phyloP scores from a whole-genome alignment of 1,284 basidiomycete genomes.

The Leccinum huronense region DNA sequence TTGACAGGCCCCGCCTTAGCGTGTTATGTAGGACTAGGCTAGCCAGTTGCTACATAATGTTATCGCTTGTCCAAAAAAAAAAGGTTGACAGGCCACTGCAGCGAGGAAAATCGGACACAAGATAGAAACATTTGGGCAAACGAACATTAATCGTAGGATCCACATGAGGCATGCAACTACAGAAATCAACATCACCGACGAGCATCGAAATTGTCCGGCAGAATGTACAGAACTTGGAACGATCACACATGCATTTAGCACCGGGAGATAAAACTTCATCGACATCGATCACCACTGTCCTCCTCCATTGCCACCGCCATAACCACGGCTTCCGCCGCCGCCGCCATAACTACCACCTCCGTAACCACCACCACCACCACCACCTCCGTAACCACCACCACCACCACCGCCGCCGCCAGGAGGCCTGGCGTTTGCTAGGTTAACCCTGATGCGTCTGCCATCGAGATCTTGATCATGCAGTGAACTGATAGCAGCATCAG shows the following conservation, averaged over 20 bases:
- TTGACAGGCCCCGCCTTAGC: too few species aligned
- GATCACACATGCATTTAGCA: constrained; percentile 17
- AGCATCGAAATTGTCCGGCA: constrained; percentile 9
- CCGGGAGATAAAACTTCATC: not conserved
- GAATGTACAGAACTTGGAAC: constrained; percentile 12
- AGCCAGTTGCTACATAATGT: too few species aligned
- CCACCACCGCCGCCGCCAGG: constrained; percentile 17
- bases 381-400: constrained; percentile 13
- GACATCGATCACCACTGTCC: constrained; percentile 23
- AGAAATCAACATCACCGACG: constrained; percentile 12
- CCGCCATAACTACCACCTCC: constrained; percentile 3
- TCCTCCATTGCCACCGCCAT: constrained; percentile 6
- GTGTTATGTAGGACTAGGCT: too few species aligned
- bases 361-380: constrained; percentile 17
- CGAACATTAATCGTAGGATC: constrained; percentile 3
- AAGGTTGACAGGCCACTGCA: not conserved
- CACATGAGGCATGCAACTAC: constrained; percentile 12
- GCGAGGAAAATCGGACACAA: not conserved
- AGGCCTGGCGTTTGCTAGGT: constrained; percentile 86
- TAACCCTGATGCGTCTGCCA: constrained; percentile 89
- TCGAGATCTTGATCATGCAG: constrained; percentile 93
- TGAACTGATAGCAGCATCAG: constrained; percentile 70
- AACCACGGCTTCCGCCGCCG: not conserved
- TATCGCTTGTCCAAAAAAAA: too few species aligned
- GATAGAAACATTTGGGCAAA: not conserved